Percentiles rank a stretch among this genome's conserved stretches.
These are phyloP conservation scores for Phyllosticta capitalensis DNA, from an alignment of 2,329 filamentous ascomycete species.

Conservation along the genomic window DNA sequence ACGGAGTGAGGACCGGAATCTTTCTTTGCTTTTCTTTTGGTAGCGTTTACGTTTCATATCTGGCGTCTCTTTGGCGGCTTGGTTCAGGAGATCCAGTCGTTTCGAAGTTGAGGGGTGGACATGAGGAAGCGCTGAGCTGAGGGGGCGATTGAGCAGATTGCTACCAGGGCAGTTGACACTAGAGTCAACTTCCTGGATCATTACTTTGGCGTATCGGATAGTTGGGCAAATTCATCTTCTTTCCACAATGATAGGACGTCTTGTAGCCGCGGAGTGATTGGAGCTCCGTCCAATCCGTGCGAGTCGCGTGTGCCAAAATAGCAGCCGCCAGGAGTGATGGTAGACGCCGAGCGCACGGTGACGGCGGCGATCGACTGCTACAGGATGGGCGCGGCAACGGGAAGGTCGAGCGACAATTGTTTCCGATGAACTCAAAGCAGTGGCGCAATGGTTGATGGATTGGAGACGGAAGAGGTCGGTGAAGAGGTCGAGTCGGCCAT, in stretches of 20 bases:
- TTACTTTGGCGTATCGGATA: constrained; percentile 14
- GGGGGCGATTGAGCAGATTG: constrained; percentile 24
- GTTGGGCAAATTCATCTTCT: constrained; percentile 25
- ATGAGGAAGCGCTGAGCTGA: constrained; percentile 20
- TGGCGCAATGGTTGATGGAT: not conserved
- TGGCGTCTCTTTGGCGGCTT: constrained; percentile 22
- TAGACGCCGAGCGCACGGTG: constrained; percentile 15
- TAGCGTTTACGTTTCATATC: constrained; percentile 15
- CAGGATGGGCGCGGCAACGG: constrained; percentile 9
- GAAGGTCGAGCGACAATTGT: constrained; percentile 8
- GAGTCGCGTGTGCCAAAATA: constrained; percentile 27
- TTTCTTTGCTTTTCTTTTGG: constrained; percentile 13
- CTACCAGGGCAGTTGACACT: constrained; percentile 2
- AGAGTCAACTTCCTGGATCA: constrained; percentile 18
- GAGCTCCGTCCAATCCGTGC: constrained; percentile 30
- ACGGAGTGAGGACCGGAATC: constrained; percentile 12
- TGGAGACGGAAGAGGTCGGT: constrained; percentile 17
- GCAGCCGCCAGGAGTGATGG: constrained; percentile 8
- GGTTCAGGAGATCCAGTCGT: constrained; percentile 25
- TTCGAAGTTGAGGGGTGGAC: constrained; percentile 19
- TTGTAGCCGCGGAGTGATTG: constrained; percentile 30
- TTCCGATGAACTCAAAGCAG: constrained; percentile 5
- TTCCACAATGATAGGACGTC: constrained; percentile 20
- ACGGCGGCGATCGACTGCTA: constrained; percentile 14
- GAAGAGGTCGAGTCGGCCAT: constrained; percentile 15